These are phyloP conservation scores for Yamadazyma triangularis DNA, from an alignment of 1,139 yeast genomes.

Conservation along the genomic window DNA sequence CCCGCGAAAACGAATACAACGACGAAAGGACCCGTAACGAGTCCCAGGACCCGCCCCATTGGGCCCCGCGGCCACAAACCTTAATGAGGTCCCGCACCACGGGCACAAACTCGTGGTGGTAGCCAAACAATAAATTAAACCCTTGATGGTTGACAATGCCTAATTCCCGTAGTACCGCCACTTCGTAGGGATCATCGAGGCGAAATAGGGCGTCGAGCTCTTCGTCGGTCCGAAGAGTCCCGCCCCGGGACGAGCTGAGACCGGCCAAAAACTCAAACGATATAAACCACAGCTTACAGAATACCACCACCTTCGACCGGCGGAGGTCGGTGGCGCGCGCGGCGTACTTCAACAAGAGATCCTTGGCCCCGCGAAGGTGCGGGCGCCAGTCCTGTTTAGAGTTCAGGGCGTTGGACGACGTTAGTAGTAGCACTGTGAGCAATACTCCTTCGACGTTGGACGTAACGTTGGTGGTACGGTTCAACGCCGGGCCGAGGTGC, in stretches of 20 bases:
- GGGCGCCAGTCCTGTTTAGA: slow-evolving; percentile 73
- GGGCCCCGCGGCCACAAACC: slow-evolving; percentile 9
- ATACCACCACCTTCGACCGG: slow-evolving; percentile 43
- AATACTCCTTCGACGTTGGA: slow-evolving; percentile 63
- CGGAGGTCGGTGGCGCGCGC: slow-evolving; percentile 17
- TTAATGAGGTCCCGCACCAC: slow-evolving; percentile 55
- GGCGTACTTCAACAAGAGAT: slow-evolving; percentile 53
- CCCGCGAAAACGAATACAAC: not conserved
- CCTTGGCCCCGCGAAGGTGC: slow-evolving; percentile 72
- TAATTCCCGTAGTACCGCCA: slow-evolving; percentile 27
- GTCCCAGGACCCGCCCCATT: not conserved
- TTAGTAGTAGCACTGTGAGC: slow-evolving; percentile 60
- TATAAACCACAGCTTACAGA: slow-evolving; percentile 67
- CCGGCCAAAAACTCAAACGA: slow-evolving; percentile 70
- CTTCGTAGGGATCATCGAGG: slow-evolving; percentile 44
- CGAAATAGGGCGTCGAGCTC: slow-evolving; percentile 49
- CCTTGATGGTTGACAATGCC: slow-evolving; percentile 43
- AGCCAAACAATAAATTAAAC: slow-evolving; percentile 60
- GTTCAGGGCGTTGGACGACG: slow-evolving; percentile 65
- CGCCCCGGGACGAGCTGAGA: slow-evolving; percentile 62
- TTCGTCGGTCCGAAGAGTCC: slow-evolving; percentile 52
- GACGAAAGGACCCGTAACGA: not conserved
- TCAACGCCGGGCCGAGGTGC: slow-evolving; percentile 45
- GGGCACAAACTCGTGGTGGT: slow-evolving; percentile 49
- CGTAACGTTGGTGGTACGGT: slow-evolving; percentile 31